Evolutionary conservation across 768 basidiomycete species (phyloP).

Genomic region (Royoungia palumana): DNA sequence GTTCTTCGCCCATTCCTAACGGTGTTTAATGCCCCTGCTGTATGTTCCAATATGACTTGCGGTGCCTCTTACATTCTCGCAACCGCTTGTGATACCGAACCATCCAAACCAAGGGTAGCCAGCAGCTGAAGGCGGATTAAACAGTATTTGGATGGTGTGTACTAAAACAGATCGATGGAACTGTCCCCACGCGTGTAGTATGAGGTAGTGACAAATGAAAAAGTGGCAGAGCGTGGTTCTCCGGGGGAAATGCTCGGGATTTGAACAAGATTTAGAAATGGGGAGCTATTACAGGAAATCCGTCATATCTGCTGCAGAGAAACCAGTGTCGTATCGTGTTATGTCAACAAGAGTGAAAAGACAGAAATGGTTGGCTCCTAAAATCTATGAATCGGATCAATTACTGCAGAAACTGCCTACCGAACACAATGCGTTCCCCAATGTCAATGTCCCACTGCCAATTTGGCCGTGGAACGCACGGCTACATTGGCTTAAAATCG

Average conservation of each 20-base stretch:
- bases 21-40: background rate
- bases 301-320: conserved; percentile 6
- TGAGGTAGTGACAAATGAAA: background rate
- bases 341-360: conserved; percentile 14
- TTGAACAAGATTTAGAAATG: background rate
- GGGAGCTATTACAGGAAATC: conserved; percentile 14
- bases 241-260: background rate
- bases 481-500: conserved; percentile 8
- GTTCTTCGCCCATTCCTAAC: background rate
- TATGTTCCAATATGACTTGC: conserved; percentile 1
- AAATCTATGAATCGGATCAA: conserved; percentile 22
- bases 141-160: conserved; percentile 2
- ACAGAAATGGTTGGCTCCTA: conserved; percentile 16
- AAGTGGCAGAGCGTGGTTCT: background rate
- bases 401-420: conserved; percentile 13
- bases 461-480: conserved; percentile 6
- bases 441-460: conserved; percentile 14
- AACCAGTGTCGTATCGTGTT: background rate
- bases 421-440: conserved; percentile 15
- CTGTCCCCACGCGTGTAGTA: background rate
- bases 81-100: background rate
- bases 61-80: background rate
- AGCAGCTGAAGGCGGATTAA: background rate
- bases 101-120: background rate
- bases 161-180: background rate